Conservation (phyloP, 2,329 filamentous ascomycete genomes). For the Penicillium corylophilum region DNA sequence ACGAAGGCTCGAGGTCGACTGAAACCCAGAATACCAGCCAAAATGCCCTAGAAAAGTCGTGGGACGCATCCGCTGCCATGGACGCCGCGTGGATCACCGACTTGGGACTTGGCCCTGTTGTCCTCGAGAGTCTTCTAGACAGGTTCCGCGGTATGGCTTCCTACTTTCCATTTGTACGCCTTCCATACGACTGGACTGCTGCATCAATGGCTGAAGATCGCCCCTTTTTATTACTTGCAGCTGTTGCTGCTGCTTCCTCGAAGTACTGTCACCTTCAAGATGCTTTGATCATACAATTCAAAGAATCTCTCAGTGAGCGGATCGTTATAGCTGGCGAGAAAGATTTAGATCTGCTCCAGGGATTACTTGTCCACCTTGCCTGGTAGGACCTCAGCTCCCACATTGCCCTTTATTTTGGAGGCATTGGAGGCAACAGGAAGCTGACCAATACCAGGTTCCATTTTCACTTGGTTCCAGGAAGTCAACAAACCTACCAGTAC, state of each 20-base stretch:
- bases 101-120: too few species aligned
- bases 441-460: constrained; percentile 11
- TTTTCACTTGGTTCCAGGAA: constrained; percentile 18
- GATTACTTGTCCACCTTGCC: constrained; percentile 25
- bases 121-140: constrained; percentile 9
- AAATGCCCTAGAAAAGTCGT: too few species aligned
- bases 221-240: constrained; percentile 18
- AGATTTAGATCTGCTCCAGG: constrained; percentile 28
- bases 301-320: too few species aligned
- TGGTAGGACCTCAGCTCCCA: constrained; percentile 15
- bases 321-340: constrained; percentile 12
- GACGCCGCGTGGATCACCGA: too few species aligned
- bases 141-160: constrained; percentile 14
- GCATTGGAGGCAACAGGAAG: too few species aligned
- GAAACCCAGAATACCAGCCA: too few species aligned
- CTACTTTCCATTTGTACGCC: constrained; percentile 16
- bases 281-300: too few species aligned
- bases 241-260: constrained; percentile 14
- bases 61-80: too few species aligned
- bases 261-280: constrained; percentile 1
- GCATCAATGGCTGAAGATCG: constrained; percentile 16
- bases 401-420: not conserved
- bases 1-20: too few species aligned
- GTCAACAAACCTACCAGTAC: constrained; percentile 20
- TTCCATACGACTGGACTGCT: constrained; percentile 9